Evolutionary conservation across 768 basidiomycete species (phyloP).

Genomic region (Termitomyces sp.): DNA sequence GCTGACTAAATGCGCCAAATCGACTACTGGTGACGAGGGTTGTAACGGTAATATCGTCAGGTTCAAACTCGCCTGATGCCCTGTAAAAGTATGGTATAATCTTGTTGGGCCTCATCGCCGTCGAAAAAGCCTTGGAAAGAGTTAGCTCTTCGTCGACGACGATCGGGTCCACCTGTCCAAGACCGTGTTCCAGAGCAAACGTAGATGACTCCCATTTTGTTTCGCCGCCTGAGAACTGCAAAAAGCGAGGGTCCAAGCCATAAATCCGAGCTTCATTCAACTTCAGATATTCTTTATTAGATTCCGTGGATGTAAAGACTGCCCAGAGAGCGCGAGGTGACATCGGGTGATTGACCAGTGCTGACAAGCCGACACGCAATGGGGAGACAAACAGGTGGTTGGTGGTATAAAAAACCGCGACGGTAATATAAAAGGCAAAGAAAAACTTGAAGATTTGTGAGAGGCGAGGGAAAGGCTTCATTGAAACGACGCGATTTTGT

Average conservation of each 20-base stretch:
- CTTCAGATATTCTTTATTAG: constrained; percentile 5
- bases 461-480: constrained; percentile 9
- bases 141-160: constrained; percentile 47
- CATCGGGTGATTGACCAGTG: constrained; percentile 19
- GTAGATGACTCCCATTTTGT: constrained; percentile 32
- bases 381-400: constrained; percentile 33
- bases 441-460: constrained; percentile 23
- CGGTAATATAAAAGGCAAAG: constrained; percentile 29
- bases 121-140: constrained; percentile 67
- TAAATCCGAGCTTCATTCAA: constrained; percentile 8
- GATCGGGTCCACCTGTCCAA: constrained; percentile 28
- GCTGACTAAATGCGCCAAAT: constrained; percentile 64
- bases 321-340: constrained; percentile 18
- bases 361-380: constrained; percentile 23
- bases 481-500: background rate
- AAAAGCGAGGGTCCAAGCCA: constrained; percentile 10
- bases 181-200: constrained; percentile 29
- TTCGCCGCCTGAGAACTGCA: constrained; percentile 10
- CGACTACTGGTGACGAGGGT: constrained; percentile 81
- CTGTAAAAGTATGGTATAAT: constrained; percentile 82
- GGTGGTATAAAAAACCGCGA: constrained; percentile 44
- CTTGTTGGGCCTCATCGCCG: constrained; percentile 67
- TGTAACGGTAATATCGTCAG: constrained; percentile 78
- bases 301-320: constrained; percentile 2
- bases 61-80: constrained; percentile 50